Percentiles rank a stretch among this genome's conserved stretches.
Conservation (phyloP, 805 yeast species). For the Wickerhamiella siamensis region DNA sequence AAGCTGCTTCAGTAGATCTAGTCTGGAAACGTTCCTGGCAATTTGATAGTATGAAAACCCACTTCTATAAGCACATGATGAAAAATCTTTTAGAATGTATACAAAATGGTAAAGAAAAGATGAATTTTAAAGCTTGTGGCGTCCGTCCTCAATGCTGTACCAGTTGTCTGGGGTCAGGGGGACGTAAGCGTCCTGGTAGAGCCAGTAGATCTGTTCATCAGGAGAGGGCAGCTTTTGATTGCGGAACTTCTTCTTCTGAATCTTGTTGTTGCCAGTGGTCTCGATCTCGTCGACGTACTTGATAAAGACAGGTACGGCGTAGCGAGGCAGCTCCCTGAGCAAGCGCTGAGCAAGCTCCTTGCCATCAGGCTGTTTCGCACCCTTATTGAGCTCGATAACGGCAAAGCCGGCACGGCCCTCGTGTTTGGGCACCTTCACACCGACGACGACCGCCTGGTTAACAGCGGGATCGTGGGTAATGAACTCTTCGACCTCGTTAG, state of each 20-base stretch:
- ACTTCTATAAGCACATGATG: too few species aligned
- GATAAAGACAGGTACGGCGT: conserved; percentile 73
- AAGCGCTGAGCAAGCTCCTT: conserved; percentile 28
- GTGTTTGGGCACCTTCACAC: conserved; percentile 73
- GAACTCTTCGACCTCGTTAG: conserved; percentile 80
- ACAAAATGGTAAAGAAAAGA: background rate
- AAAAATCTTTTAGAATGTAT: too few species aligned
- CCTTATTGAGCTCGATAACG: conserved; percentile 41
- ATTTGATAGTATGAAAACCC: too few species aligned
- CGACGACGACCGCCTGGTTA: conserved; percentile 63
- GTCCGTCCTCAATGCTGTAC: conserved; percentile 25
- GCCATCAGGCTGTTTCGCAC: conserved; percentile 25
- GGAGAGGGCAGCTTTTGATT: conserved; percentile 25
- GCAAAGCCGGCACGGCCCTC: conserved; percentile 95
- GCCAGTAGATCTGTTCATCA: conserved; percentile 55
- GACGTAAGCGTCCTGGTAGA: conserved; percentile 41
- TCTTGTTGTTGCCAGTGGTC: conserved; percentile 69
- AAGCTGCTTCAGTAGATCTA: conserved; percentile 28
- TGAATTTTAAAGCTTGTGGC: conserved; percentile 18
- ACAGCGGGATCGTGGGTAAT: conserved; percentile 26
- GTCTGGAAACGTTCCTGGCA: too few species aligned
- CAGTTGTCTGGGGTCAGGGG: conserved; percentile 45
- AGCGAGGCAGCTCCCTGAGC: conserved; percentile 47
- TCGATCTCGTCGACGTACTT: conserved; percentile 51
- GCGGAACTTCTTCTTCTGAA: conserved; percentile 50